Base-by-base conservation (phyloP, 2,329 filamentous ascomycete genomes). In the Neonectria faginata region DNA sequence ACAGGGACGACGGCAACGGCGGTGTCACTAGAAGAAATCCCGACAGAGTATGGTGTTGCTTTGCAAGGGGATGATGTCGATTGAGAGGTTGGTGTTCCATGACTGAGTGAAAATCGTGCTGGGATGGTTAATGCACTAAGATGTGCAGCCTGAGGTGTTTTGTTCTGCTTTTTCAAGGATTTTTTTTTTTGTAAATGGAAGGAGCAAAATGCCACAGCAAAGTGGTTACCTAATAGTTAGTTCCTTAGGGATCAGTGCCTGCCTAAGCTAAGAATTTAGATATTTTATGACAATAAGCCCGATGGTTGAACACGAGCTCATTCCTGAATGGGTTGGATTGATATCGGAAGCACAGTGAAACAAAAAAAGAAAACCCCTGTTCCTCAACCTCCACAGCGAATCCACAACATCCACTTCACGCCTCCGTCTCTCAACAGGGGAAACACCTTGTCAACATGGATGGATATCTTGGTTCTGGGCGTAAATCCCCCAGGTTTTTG, bases 371-470 rank as follows among this genome's bases (percentile, higher is more conserved):
- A 8, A 31, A 3, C 33, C 27, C 29, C 11, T n/a, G 29, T 12
- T 33, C 29, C 12, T 39, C 33, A 16, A 18, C 16, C 11, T 36
- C 48, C 48, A 47, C 18, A 45, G 27, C 29, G 14, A 47, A 25
- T 33, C 57, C 50, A 60, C 50, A 60, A 22, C 48, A 60, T 60
- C 57, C 57, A 60, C 57, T n/a, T 60, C 45, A 18, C 51, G 18
- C 41, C 29, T 47, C 57, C 50, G 42, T 39, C 45, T 16, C n/a
- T 59, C 39, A 31, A 51, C 50, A 41, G 50, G 50, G 25, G 25
- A 22, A 20, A 55, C 33, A 48, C n/a, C 22, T 22, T 51, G n/a
- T 31, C 29, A 55, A 45, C 22, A 51, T 60, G 41, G 8, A 60
- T 33, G 25, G 41, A 16, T 39, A 60, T 54, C 41, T 31, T 22